Percentiles rank a stretch among this genome's conserved stretches.
Evolutionary conservation across 2,329 filamentous ascomycete genomes (phyloP).

Genomic region (Cryphonectria japonica): DNA sequence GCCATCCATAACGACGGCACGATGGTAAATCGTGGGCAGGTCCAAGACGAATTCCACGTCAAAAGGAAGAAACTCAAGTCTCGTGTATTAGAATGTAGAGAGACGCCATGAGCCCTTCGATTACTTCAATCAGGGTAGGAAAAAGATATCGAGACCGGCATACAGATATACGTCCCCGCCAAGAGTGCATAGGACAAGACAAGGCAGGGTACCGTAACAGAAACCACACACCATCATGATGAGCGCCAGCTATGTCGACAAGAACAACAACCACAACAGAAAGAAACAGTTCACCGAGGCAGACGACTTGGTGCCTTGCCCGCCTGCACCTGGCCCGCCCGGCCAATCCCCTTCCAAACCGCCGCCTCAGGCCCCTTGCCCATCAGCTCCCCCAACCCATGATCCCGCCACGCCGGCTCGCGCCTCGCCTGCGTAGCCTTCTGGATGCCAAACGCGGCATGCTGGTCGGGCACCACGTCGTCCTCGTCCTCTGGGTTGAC

Average conservation of each 20-base stretch:
- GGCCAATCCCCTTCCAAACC: slow-evolving; percentile 31
- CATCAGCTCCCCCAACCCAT: slow-evolving; percentile 74
- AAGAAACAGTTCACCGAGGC: background rate
- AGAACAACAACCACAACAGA: background rate
- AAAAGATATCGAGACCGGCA: background rate
- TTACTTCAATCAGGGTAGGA: background rate
- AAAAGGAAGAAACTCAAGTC: too few relatives aligned
- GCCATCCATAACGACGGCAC: background rate
- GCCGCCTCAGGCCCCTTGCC: slow-evolving; percentile 55
- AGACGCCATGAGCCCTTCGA: background rate
- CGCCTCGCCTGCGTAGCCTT: slow-evolving; percentile 73
- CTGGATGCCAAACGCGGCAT: slow-evolving; percentile 85
- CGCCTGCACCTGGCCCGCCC: slow-evolving; percentile 17
- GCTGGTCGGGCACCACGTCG: slow-evolving; percentile 85
- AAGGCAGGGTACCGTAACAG: background rate
- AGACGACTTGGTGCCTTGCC: slow-evolving; percentile 13
- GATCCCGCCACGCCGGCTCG: slow-evolving; percentile 78
- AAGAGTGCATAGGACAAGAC: background rate
- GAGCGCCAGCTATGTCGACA: background rate
- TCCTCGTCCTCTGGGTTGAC: slow-evolving; percentile 88
- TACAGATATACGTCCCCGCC: background rate
- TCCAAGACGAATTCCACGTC: background rate
- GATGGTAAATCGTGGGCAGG: background rate
- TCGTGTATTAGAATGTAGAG: background rate
- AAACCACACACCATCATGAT: background rate